These are phyloP conservation scores for Fraxinus excelsior DNA, from an alignment of 257 asterid species.

Conservation along the genomic window DNA sequence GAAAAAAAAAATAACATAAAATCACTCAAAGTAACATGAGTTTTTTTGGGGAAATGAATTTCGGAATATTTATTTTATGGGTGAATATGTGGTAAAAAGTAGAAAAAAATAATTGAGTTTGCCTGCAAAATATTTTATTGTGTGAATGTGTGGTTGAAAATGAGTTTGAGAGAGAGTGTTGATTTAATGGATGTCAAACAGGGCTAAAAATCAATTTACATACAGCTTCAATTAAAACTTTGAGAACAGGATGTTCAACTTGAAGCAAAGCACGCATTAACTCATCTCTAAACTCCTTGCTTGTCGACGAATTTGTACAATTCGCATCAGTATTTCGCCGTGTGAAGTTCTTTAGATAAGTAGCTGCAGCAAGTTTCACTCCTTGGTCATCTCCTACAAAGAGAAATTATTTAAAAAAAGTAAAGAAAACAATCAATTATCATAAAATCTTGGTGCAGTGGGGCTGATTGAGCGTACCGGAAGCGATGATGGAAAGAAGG, in stretches of 20 bases:
- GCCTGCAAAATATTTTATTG: no score
- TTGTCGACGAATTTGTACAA: constrained; percentile 4
- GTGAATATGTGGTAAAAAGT: no score
- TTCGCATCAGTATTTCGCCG: constrained; percentile 28
- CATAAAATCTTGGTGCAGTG: background rate
- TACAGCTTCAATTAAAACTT: constrained; percentile 41
- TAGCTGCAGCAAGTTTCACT: constrained; percentile 39
- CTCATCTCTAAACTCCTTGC: constrained; percentile 42
- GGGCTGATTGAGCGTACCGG: constrained; percentile 25
- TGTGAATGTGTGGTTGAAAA: no score
- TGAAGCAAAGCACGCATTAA: constrained; percentile 36
- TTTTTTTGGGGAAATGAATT: no score
- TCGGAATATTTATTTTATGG: no score
- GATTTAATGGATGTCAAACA: no score
- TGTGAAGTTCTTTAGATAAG: constrained; percentile 43
- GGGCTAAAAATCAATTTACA: background rate
- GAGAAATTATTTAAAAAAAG: background rate
- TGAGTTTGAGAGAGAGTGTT: no score
- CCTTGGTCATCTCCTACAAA: constrained; percentile 35
- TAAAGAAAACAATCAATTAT: background rate
- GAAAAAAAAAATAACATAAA: background rate
- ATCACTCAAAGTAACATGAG: no score
- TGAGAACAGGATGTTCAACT: constrained; percentile 35
- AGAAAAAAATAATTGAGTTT: no score
- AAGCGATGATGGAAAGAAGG: constrained; percentile 33